These are phyloP conservation scores for Isochrysis galbana DNA, from an alignment of 78 protist species.

Conservation along the genomic window DNA sequence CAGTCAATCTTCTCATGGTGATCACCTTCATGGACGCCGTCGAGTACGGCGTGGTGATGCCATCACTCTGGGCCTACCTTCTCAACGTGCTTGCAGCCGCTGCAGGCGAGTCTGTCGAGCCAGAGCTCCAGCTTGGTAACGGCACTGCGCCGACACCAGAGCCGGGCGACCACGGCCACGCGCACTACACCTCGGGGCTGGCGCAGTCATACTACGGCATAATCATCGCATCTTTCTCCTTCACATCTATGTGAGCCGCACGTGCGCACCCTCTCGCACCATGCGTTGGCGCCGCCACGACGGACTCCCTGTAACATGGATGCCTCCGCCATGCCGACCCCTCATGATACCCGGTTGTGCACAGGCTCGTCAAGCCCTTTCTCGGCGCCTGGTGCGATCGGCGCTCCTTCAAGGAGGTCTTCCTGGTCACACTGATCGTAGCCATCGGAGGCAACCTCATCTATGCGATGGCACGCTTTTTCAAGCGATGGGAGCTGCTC, in stretches of 20 bases:
- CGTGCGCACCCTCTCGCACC: too few relatives aligned
- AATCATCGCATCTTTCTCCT: background rate
- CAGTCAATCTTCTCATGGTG: background rate
- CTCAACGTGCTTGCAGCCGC: too few relatives aligned
- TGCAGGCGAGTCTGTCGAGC: too few relatives aligned
- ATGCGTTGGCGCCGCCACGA: too few relatives aligned
- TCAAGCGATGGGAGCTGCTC: background rate
- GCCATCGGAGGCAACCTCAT: background rate
- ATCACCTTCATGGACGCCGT: background rate
- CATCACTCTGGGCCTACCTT: background rate
- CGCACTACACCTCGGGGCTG: too few relatives aligned
- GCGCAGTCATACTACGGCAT: background rate
- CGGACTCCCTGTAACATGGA: too few relatives aligned
- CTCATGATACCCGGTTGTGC: too few relatives aligned
- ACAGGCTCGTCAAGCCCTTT: background rate
- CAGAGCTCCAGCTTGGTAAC: too few relatives aligned
- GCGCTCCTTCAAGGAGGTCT: background rate
- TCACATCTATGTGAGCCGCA: background rate
- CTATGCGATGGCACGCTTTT: background rate
- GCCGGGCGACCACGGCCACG: background rate
- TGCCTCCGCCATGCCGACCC: too few relatives aligned
- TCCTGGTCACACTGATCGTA: background rate
- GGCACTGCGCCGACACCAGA: too few relatives aligned
- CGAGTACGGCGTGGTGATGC: background rate
- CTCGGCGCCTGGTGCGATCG: background rate